Evolutionary conservation across 2,329 filamentous ascomycete species (phyloP), one percentile per base, ranked within the genome.

Genomic region (Coniochaeta pulveracea): DNA sequence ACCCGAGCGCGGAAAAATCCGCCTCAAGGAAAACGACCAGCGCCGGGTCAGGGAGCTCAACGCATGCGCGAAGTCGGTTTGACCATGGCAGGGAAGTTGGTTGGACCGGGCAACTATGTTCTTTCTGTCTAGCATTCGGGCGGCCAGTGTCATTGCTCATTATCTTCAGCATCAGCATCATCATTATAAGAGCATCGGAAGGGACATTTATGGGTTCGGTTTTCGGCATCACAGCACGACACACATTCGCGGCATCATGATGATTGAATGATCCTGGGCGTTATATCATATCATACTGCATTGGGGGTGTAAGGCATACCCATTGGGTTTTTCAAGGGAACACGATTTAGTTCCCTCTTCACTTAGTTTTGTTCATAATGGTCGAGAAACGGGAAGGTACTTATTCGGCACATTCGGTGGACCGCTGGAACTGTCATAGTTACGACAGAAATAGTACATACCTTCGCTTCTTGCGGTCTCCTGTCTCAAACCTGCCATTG

Each of bases 11-110:
- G 78, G 42, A 86, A 85, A 49, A 71, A 72, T 10, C 68, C 73
- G 45, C 64, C 71, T 15, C 59, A 62, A 4, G 69, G 71, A 45
- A 74, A 79, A 45, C 78, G 75, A 46, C 76, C 83, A 34, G 70
- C 78, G 47, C 85, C 84, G 24, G 91, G 91, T 35, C 82, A 85
- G 52, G 91, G 91, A 36, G 85, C 85, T 22, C 83, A 95, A 63
- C 76, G 88, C 43, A 98, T 98, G 91, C 72, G 80, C 48, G 83
- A 93, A 57, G 72, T 98, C 38, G 91, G 89, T 34, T 69, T 96
- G 36, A 75, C 89, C 51, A 84, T 91, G 69, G 85, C 85, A 38
- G 85, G 85, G 50, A 86, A 84, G 58, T 14, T 31, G 28, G 64
- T 66, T 35, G 82, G 78, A 48, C 74, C 71, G 47, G 76, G 77